These are phyloP conservation scores for Elsinoe perseae DNA, from an alignment of 2,329 filamentous ascomycete species.

Conservation along the genomic window DNA sequence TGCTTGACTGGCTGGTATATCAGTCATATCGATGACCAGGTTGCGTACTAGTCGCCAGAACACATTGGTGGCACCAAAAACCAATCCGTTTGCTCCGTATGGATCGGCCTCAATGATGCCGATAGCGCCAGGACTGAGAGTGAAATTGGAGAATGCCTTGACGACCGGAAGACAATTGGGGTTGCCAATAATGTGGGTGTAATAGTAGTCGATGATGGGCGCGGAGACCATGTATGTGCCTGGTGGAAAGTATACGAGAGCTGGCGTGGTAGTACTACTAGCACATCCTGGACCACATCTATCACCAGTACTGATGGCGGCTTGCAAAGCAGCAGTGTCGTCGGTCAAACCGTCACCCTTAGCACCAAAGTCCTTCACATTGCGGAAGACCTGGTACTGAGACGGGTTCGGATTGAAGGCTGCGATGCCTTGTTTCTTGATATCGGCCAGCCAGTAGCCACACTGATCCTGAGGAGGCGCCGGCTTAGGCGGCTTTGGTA, in stretches of 20 bases:
- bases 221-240: conserved; percentile 47
- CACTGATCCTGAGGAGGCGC: conserved; percentile 17
- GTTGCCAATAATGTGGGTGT: conserved; percentile 25
- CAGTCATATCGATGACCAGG: conserved; percentile 46
- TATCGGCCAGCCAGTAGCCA: conserved; percentile 37
- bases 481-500: conserved; percentile 5
- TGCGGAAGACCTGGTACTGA: conserved; percentile 41
- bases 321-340: conserved; percentile 53
- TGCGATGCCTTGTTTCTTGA: conserved; percentile 42
- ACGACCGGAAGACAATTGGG: conserved; percentile 17
- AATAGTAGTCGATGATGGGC: conserved; percentile 23
- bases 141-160: conserved; percentile 25
- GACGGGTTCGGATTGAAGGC: conserved; percentile 39
- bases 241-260: conserved; percentile 49
- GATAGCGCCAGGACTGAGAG: conserved; percentile 37
- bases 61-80: conserved; percentile 34
- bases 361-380: conserved; percentile 42
- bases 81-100: conserved; percentile 25
- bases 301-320: conserved; percentile 35
- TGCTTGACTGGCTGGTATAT: conserved; percentile 18
- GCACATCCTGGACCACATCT: background rate
- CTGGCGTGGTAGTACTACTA: conserved; percentile 22
- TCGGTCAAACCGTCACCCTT: conserved; percentile 50
- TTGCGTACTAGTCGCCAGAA: conserved; percentile 53
- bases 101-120: conserved; percentile 27